Conservation (phyloP, 495 filamentous ascomycete species). For the Cenococcum geophilum region DNA sequence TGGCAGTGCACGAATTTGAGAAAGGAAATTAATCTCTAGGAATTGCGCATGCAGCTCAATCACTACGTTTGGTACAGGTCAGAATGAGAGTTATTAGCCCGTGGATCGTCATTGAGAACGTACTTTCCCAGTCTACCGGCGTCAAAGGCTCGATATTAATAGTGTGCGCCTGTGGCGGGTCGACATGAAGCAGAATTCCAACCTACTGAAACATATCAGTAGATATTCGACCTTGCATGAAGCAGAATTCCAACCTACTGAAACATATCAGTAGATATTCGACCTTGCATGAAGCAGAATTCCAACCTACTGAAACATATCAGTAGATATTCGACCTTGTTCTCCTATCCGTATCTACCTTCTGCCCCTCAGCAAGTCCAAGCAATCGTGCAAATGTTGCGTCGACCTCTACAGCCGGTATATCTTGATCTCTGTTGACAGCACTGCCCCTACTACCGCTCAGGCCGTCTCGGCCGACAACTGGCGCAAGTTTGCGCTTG, state of each 20-base stretch:
- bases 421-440: conserved; percentile 62
- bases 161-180: conserved; percentile 83
- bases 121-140: conserved; percentile 88
- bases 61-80: conserved; percentile 43
- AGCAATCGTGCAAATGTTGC: conserved; percentile 78
- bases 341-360: conserved; percentile 46
- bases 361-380: conserved; percentile 76
- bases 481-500: conserved; percentile 67
- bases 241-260: conserved; percentile 57
- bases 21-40: conserved; percentile 85
- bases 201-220: conserved; percentile 42
- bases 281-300: conserved; percentile 55
- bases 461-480: conserved; percentile 68
- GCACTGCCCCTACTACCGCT: conserved; percentile 45
- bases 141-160: conserved; percentile 95
- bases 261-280: conserved; percentile 6
- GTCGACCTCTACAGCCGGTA: conserved; percentile 77
- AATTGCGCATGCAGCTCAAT: conserved; percentile 96
- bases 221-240: conserved; percentile 43
- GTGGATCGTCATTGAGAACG: conserved; percentile 24
- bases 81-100: not conserved
- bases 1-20: conserved; percentile 86
- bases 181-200: conserved; percentile 67
- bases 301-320: conserved; percentile 45
- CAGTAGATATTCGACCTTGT: not conserved